A percentile compares a stretch with the other conserved stretches of the same genome.
Conservation (phyloP, 164 flowering plant species). For the Hamamelis virginiana region DNA sequence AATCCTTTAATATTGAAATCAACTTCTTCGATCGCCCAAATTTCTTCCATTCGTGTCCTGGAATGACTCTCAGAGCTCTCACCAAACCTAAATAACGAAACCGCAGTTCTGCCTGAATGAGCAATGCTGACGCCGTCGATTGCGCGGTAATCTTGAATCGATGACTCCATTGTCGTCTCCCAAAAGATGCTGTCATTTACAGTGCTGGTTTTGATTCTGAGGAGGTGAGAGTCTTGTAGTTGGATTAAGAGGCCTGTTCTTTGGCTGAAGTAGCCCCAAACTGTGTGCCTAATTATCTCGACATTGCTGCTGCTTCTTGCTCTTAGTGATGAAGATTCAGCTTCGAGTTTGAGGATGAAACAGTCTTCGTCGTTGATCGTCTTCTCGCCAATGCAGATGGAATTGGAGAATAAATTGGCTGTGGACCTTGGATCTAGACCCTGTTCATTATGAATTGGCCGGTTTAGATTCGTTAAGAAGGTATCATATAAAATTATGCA, state of each 20-base stretch:
- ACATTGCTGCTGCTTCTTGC: slow-evolving; percentile 76
- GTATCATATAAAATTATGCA: too few relatives aligned
- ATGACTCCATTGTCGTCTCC: slow-evolving; percentile 90
- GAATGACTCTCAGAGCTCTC: slow-evolving; percentile 60
- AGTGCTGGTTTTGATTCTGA: slow-evolving; percentile 54
- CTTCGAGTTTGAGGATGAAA: slow-evolving; percentile 76
- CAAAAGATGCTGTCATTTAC: slow-evolving; percentile 55
- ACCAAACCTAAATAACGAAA: slow-evolving; percentile 68
- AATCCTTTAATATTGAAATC: slow-evolving; percentile 84
- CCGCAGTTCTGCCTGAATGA: slow-evolving; percentile 65
- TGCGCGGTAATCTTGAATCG: slow-evolving; percentile 61
- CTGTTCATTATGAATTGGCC: slow-evolving; percentile 47
- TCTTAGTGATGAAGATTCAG: slow-evolving; percentile 48
- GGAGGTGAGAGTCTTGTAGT: slow-evolving; percentile 78
- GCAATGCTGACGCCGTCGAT: slow-evolving; percentile 83
- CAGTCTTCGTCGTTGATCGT: slow-evolving; percentile 71
- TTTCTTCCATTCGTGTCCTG: slow-evolving; percentile 81
- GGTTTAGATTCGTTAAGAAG: too few relatives aligned
- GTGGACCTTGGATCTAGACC: slow-evolving; percentile 91
- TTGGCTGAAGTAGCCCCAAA: slow-evolving; percentile 96
- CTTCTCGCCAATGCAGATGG: slow-evolving; percentile 81
- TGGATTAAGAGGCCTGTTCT: slow-evolving; percentile 74
- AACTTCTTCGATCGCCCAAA: slow-evolving; percentile 82
- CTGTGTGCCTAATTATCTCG: slow-evolving; percentile 76
- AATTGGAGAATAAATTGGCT: slow-evolving; percentile 67